phyloP scores from a whole-genome alignment of 768 basidiomycete species.

The Tylopilus intermedius region DNA sequence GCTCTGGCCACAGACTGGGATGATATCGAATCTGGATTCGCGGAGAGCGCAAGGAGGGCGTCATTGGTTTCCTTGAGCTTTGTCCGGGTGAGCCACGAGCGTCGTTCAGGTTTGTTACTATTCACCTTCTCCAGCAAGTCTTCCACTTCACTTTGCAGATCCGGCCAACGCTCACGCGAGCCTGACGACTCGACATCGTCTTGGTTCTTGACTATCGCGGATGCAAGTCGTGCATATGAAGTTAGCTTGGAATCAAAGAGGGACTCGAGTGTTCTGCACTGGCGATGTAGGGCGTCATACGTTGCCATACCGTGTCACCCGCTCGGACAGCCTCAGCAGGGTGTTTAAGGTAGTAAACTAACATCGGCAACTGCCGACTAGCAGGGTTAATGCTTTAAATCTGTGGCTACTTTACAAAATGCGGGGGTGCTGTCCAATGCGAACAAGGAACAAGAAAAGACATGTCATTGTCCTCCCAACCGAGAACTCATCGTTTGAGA shows the following conservation, averaged over 20 bases:
- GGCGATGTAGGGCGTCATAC: slow-evolving; percentile 78
- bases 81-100: slow-evolving; percentile 6
- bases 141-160: slow-evolving; percentile 82
- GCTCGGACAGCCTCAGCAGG: not conserved
- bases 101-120: slow-evolving; percentile 2
- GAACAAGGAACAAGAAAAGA: slow-evolving; percentile 13
- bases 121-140: slow-evolving; percentile 81
- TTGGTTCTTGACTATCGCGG: slow-evolving; percentile 50
- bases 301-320: slow-evolving; percentile 47
- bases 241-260: slow-evolving; percentile 89
- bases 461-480: slow-evolving; percentile 22
- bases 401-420: slow-evolving; percentile 16
- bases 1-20: slow-evolving; percentile 84
- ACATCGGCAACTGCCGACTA: no score
- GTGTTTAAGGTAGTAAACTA: not conserved
- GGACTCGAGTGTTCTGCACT: slow-evolving; percentile 68
- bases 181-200: slow-evolving; percentile 66
- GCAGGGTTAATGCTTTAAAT: no score
- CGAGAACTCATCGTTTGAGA: slow-evolving; percentile 19
- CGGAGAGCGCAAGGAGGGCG: slow-evolving; percentile 63
- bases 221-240: slow-evolving; percentile 82
- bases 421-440: slow-evolving; percentile 5
- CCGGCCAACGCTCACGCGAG: slow-evolving; percentile 68
- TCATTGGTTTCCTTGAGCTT: slow-evolving; percentile 88
- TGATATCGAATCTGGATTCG: slow-evolving; percentile 56